A percentile compares a stretch with the other conserved stretches of the same genome.
phyloP scores from a whole-genome alignment of 2,329 filamentous ascomycete genomes.

The Seiridium unicorne region DNA sequence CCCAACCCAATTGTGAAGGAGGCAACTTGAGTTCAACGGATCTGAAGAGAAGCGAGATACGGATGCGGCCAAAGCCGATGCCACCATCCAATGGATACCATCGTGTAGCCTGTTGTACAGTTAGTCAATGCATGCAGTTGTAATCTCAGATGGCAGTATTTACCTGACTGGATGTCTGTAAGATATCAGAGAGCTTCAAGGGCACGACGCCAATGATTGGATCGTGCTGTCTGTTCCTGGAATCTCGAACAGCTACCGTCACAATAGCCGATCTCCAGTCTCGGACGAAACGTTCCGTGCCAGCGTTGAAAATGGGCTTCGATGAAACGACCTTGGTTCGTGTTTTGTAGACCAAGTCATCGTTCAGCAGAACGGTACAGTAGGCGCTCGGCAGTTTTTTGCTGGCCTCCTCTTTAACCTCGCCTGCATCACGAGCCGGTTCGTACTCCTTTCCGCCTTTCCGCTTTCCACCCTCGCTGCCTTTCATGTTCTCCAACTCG shows the following conservation, averaged over 20 bases:
- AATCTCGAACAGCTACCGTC: slow-evolving; percentile 85
- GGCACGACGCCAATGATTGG: slow-evolving; percentile 92
- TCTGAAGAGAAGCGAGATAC: slow-evolving; percentile 86
- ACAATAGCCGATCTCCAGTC: slow-evolving; percentile 90
- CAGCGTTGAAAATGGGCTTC: slow-evolving; percentile 95
- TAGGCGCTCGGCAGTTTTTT: slow-evolving; percentile 84
- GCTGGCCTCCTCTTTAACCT: slow-evolving; percentile 81
- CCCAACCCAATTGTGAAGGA: slow-evolving; percentile 85
- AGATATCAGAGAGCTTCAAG: slow-evolving; percentile 81
- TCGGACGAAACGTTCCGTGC: slow-evolving; percentile 87
- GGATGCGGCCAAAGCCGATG: slow-evolving; percentile 84
- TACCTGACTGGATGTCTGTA: slow-evolving; percentile 79
- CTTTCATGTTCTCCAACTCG: slow-evolving; percentile 87
- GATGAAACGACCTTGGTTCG: slow-evolving; percentile 90
- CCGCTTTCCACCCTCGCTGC: slow-evolving; percentile 70
- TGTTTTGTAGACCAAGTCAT: slow-evolving; percentile 90
- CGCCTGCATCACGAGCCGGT: slow-evolving; percentile 80
- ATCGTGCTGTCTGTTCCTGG: slow-evolving; percentile 87
- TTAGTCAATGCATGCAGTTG: slow-evolving; percentile 19
- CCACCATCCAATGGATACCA: slow-evolving; percentile 98
- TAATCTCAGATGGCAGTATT: slow-evolving; percentile 1
- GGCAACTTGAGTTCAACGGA: slow-evolving; percentile 84
- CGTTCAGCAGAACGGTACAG: slow-evolving; percentile 88
- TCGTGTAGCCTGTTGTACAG: slow-evolving; percentile 53
- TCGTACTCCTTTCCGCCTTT: slow-evolving; percentile 81